These are phyloP conservation scores for Lophium mytilinum DNA, from an alignment of 495 filamentous ascomycete species.

Conservation along the genomic window DNA sequence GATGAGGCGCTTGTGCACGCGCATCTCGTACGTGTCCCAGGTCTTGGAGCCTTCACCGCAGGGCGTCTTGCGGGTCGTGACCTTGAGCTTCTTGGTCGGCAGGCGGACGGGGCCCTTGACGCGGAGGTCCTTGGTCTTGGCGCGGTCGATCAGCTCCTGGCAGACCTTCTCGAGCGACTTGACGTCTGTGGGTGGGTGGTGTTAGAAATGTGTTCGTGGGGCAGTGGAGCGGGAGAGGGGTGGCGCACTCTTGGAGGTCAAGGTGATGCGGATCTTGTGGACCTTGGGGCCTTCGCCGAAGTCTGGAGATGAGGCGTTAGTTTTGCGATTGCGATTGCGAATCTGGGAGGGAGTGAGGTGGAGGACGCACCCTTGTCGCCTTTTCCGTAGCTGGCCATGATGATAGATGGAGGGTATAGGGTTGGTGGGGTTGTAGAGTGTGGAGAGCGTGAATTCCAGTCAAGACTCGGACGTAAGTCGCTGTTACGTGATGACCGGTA, in stretches of 20 bases:
- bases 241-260: constrained; percentile 29
- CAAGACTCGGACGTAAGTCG: constrained; percentile 51
- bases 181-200: constrained; percentile 60
- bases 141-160: constrained; percentile 95
- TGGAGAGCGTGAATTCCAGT: constrained; percentile 36
- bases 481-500: constrained; percentile 39
- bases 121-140: constrained; percentile 95
- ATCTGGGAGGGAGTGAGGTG: too few relatives aligned
- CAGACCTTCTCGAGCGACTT: constrained; percentile 95
- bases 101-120: constrained; percentile 99
- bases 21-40: constrained; percentile 98
- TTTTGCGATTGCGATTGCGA: too few relatives aligned
- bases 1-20: constrained; percentile 97
- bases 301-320: constrained; percentile 39
- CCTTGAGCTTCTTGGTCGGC: constrained; percentile 92
- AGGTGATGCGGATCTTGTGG: constrained; percentile 98
- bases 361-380: constrained; percentile 66
- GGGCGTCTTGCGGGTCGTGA: constrained; percentile 94
- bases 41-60: constrained; percentile 99
- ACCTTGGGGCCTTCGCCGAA: constrained; percentile 86
- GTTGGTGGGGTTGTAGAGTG: background rate
- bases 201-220: background rate
- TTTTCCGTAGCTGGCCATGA: background rate
- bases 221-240: background rate
- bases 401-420: background rate